Percentiles rank a stretch among this genome's conserved stretches.
phyloP scores from a whole-genome alignment of 1,284 basidiomycete species.

The Ganoderma resinaceum region DNA sequence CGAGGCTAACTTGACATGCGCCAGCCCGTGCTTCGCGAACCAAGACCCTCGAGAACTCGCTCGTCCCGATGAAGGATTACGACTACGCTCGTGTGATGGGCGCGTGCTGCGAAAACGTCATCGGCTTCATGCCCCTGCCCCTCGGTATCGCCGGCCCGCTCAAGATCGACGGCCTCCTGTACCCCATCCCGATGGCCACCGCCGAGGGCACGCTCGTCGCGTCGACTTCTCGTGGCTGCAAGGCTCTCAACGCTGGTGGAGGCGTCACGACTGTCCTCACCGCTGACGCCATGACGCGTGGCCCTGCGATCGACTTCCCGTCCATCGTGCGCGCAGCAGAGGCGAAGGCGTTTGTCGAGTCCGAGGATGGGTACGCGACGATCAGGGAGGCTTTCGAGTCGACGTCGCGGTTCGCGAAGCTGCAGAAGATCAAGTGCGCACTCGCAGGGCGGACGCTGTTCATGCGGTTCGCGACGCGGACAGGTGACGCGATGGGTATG shows the following conservation, averaged over 20 bases:
- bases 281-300: constrained; percentile 97
- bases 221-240: constrained; percentile 96
- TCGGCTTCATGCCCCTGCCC: constrained; percentile 96
- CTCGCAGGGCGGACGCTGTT: constrained; percentile 93
- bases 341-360: constrained; percentile 91
- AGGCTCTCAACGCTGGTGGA: constrained; percentile 95
- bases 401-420: constrained; percentile 89
- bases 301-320: constrained; percentile 97
- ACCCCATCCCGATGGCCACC: constrained; percentile 98
- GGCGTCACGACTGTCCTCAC: constrained; percentile 95
- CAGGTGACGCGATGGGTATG: constrained; percentile 99
- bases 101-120: constrained; percentile 99
- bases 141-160: constrained; percentile 97
- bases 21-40: constrained; percentile 87
- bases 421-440: constrained; percentile 85
- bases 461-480: constrained; percentile 94
- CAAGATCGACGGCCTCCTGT: constrained; percentile 85
- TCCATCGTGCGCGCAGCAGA: constrained; percentile 80
- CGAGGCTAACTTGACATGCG: constrained; percentile 21
- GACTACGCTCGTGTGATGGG: constrained; percentile 96
- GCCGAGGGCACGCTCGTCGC: constrained; percentile 99
- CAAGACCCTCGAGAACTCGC: constrained; percentile 85
- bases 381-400: constrained; percentile 93
- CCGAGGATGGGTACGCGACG: constrained; percentile 78
- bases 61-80: constrained; percentile 87